Base-by-base conservation (phyloP, 352 stramenopile species). In the Pythium coloratum region DNA sequence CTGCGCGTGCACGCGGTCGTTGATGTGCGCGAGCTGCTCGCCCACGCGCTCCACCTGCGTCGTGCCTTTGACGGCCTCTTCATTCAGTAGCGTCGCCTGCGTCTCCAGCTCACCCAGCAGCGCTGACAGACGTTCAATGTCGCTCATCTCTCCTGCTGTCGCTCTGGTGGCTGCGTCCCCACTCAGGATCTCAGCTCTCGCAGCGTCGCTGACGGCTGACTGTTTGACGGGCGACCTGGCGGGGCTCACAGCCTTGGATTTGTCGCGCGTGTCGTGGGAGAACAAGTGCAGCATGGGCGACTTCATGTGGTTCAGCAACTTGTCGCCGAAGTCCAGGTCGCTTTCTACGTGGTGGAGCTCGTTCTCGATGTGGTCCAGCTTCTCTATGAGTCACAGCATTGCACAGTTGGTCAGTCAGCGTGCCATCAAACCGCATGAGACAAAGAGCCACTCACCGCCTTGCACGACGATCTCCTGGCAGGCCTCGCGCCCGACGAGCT, bases 1-100 rank as follows among this genome's bases (percentile, higher is more conserved):
- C 77, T 95, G 85, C 55, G 74, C 72, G 67, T 89, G 71, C 33
- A 94, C 81, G 59, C 82, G 85, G 16, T 80, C 74, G 44, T 90
- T 90, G 59, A 93, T 78, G 30, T 76, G 67, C 0, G 78, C 80
- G 8, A 93, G 78, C 46, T 88, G 75, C 51, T 92, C 66, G 65
- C 90, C 77, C 54, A 94, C 84, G 34, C 81, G 82, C 59, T 81
- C 76, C 50, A 95, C 81, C 72, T 94, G 87, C 59, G 89, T 76
- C 38, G 84, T 92, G 62, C 84, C 89, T 42, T 72, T 80, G 18
- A 76, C 78, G 9, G 82, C 84, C 58, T 94, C 84, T 42, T 76
- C 71, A 62, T 87, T 92, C 44, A 95, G 71, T 28, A 81, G 50
- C 57, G 71, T 84, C 14, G 87, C 85, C 70, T 93, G 86, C 61